Conservation (phyloP, 345 rosid genomes). For the Cardamine occulta region DNA sequence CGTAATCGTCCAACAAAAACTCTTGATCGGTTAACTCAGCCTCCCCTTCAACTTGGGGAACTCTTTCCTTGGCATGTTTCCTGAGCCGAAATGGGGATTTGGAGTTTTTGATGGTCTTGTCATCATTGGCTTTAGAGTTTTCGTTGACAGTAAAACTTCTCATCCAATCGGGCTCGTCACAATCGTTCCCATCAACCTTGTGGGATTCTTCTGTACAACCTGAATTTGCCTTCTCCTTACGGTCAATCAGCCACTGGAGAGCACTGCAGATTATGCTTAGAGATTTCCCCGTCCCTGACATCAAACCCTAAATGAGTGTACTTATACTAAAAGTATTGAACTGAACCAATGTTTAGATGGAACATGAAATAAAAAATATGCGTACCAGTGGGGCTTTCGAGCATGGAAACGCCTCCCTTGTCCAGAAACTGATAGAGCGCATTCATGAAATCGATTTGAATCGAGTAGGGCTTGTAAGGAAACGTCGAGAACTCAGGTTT, state of each 20-base stretch:
- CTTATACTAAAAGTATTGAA: neutral
- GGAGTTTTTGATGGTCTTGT: slow-evolving; percentile 42
- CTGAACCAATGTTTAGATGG: neutral
- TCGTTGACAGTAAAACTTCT: slow-evolving; percentile 53
- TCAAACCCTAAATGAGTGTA: neutral
- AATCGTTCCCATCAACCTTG: slow-evolving; percentile 18
- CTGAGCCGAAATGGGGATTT: slow-evolving; percentile 37
- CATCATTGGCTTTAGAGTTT: slow-evolving; percentile 8
- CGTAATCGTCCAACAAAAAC: slow-evolving; percentile 82
- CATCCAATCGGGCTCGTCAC: slow-evolving; percentile 90
- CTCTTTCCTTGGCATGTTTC: slow-evolving; percentile 43
- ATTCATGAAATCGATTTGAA: slow-evolving; percentile 83
- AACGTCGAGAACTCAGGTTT: slow-evolving; percentile 60
- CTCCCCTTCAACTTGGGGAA: slow-evolving; percentile 26
- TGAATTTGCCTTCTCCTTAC: slow-evolving; percentile 49
- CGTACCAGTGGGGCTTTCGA: slow-evolving; percentile 92
- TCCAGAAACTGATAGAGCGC: slow-evolving; percentile 80
- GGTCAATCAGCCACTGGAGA: slow-evolving; percentile 81
- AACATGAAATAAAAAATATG: neutral
- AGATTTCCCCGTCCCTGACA: slow-evolving; percentile 90
- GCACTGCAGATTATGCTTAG: slow-evolving; percentile 84
- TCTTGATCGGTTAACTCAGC: slow-evolving; percentile 57
- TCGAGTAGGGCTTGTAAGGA: slow-evolving; percentile 80
- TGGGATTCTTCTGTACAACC: slow-evolving; percentile 33
- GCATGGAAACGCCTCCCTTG: slow-evolving; percentile 91